phyloP scores from a whole-genome alignment of 495 filamentous ascomycete genomes.

The Aspergillus haitiensis region DNA sequence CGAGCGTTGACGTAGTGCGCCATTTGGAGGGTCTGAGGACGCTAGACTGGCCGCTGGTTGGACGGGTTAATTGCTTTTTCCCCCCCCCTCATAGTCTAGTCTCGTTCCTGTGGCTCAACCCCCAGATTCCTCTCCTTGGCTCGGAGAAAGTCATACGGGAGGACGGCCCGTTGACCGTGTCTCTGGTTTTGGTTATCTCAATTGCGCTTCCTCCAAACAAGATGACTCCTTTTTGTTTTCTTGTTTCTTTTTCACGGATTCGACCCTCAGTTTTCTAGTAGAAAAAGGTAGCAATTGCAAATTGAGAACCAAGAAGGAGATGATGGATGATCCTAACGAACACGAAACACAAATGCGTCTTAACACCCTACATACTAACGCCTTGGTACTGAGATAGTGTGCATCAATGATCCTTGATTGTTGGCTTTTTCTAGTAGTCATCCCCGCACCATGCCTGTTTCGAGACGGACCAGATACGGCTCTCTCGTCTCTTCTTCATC shows the following conservation, averaged over 20 bases:
- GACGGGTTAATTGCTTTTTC: background rate
- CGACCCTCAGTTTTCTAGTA: too few species aligned
- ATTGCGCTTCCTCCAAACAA: too few species aligned
- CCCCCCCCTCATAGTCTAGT: background rate
- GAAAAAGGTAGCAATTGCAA: too few species aligned
- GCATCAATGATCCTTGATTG: background rate
- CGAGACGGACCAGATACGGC: conserved; percentile 1
- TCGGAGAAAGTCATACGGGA: background rate
- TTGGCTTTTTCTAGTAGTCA: background rate
- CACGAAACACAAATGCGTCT: too few species aligned
- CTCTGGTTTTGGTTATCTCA: background rate
- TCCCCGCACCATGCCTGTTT: conserved; percentile 7
- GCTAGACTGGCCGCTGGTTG: background rate
- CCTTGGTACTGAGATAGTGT: background rate
- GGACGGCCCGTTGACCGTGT: background rate
- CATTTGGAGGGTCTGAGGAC: background rate
- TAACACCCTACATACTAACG: background rate
- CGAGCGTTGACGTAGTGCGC: background rate
- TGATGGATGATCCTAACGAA: too few species aligned
- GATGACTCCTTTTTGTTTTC: too few species aligned
- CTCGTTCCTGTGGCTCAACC: background rate
- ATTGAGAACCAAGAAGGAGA: too few species aligned
- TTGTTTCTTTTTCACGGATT: too few species aligned
- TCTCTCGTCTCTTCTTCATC: background rate
- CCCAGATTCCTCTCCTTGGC: background rate